Percentiles rank a stretch among this genome's conserved stretches.
Evolutionary conservation across 2,329 filamentous ascomycete genomes (phyloP).

Genomic region (Hyphodiscus sp.): DNA sequence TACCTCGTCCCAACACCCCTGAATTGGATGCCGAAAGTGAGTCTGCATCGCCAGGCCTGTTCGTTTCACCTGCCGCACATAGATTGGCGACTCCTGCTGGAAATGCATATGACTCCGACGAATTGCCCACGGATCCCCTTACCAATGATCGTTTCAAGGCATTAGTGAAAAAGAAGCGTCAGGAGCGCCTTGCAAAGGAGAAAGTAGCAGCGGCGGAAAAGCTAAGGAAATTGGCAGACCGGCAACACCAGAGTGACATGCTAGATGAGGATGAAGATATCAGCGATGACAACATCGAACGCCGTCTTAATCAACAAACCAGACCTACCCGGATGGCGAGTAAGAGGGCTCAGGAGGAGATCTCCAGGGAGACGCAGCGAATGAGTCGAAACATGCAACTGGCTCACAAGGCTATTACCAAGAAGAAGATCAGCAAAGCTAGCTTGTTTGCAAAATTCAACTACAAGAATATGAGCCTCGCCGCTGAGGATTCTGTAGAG

Average conservation of each 20-base stretch:
- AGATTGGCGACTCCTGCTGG: constrained; percentile 26
- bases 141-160: constrained; percentile 60
- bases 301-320: constrained; percentile 59
- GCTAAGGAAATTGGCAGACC: constrained; percentile 26
- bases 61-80: constrained; percentile 32
- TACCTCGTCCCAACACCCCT: constrained; percentile 17
- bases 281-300: constrained; percentile 56
- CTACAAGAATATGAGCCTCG: constrained; percentile 44
- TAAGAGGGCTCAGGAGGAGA: constrained; percentile 91
- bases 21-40: constrained; percentile 14
- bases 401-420: constrained; percentile 80
- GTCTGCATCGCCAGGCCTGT: constrained; percentile 32
- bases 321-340: constrained; percentile 78
- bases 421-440: constrained; percentile 81
- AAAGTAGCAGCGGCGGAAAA: constrained; percentile 46
- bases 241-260: constrained; percentile 41
- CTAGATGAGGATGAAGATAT: constrained; percentile 52
- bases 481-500: constrained; percentile 24
- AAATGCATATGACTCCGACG: constrained; percentile 30
- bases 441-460: constrained; percentile 82
- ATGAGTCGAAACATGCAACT: constrained; percentile 87
- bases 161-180: constrained; percentile 66
- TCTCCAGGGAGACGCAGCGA: constrained; percentile 90
- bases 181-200: constrained; percentile 63
- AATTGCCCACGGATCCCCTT: constrained; percentile 37